Evolutionary conservation across 768 basidiomycete species (phyloP).

Genomic region (Pluteus cervinus): DNA sequence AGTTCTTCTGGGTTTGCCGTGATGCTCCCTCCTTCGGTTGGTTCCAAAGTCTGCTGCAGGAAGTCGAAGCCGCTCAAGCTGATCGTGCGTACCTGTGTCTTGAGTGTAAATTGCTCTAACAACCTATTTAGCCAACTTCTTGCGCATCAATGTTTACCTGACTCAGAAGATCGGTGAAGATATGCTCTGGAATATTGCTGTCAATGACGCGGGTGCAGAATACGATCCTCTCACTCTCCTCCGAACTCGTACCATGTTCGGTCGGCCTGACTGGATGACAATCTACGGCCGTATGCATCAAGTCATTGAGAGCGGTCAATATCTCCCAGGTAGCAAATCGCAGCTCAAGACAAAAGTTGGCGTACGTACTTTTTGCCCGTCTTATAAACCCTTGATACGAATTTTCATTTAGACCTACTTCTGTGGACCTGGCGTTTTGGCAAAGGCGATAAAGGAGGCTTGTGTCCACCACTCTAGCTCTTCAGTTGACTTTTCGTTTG

Average conservation of each 20-base stretch:
- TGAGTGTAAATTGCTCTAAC: conserved; percentile 9
- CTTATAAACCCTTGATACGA: conserved; percentile 6
- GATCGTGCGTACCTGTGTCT: conserved; percentile 59
- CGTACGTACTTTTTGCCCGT: conserved; percentile 36
- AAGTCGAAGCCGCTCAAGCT: conserved; percentile 83
- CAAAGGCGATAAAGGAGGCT: conserved; percentile 72
- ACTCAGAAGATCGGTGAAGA: conserved; percentile 82
- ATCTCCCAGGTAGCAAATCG: conserved; percentile 71
- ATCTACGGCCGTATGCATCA: conserved; percentile 72
- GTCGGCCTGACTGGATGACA: conserved; percentile 83
- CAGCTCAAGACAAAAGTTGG: conserved; percentile 82
- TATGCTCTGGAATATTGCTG: conserved; percentile 88
- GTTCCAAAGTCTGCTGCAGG: conserved; percentile 87
- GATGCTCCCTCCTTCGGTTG: conserved; percentile 97
- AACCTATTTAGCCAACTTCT: conserved; percentile 68
- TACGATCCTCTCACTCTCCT: conserved; percentile 89
- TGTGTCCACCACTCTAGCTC: conserved; percentile 47
- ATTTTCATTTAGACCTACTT: conserved; percentile 64
- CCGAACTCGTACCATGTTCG: conserved; percentile 84
- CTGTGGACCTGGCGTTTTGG: conserved; percentile 76
- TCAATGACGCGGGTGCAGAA: conserved; percentile 80
- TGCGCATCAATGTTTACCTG: conserved; percentile 87
- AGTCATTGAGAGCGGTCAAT: conserved; percentile 78
- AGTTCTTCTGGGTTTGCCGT: conserved; percentile 93
- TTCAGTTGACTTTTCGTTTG: conserved; percentile 70